Evolutionary conservation across 176 grass and related monocot genomes (phyloP).

Genomic region (Hordeum vulgare): DNA sequence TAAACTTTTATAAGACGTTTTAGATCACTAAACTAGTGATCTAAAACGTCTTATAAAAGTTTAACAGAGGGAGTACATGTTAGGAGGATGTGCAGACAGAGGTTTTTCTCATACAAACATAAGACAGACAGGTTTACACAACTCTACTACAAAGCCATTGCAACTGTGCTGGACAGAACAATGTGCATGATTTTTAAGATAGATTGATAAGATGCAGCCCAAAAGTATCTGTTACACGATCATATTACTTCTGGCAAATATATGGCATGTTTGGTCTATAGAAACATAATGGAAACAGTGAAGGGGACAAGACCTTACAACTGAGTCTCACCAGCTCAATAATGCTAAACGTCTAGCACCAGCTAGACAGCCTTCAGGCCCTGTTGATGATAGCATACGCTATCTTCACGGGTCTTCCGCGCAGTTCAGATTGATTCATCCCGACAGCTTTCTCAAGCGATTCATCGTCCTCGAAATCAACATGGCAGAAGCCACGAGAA

Average conservation of each 20-base stretch:
- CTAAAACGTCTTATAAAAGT: too few species aligned
- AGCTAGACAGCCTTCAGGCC: slow-evolving; percentile 23
- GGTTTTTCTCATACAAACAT: not conserved
- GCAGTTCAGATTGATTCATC: slow-evolving; percentile 66
- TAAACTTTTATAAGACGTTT: too few species aligned
- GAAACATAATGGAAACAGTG: not conserved
- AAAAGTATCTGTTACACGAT: not conserved
- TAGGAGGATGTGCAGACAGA: not conserved
- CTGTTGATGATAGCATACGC: slow-evolving; percentile 72
- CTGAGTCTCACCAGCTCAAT: not conserved
- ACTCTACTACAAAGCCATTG: not conserved
- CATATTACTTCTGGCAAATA: not conserved
- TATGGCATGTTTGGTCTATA: not conserved
- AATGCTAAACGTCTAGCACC: not conserved
- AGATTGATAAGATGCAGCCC: not conserved
- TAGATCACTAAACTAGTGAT: too few species aligned
- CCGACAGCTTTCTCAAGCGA: slow-evolving; percentile 68
- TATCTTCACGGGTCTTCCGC: slow-evolving; percentile 67
- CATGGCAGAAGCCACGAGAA: slow-evolving; percentile 67
- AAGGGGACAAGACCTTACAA: not conserved
- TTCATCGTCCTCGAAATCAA: slow-evolving; percentile 78
- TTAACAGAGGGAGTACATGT: too few species aligned
- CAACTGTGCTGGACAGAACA: not conserved
- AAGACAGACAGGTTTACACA: not conserved
- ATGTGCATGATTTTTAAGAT: not conserved